Percentiles rank a stretch among this genome's conserved stretches.
Conservation (phyloP, 305 asterid species). For the Vinca major region DNA sequence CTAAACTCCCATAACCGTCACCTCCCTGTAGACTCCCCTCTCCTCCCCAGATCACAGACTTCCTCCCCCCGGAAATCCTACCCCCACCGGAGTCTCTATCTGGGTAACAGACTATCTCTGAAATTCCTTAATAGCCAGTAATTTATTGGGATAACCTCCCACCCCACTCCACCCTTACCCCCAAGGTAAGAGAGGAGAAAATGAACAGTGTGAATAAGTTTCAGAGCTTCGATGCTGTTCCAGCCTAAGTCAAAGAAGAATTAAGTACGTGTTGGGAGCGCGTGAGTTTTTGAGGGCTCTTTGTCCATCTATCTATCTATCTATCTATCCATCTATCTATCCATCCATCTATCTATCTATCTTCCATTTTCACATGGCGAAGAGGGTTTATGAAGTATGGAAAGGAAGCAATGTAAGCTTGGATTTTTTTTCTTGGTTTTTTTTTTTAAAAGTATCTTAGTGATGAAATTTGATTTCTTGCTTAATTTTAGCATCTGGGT, state of each 20-base stretch:
- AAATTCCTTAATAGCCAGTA: conserved; percentile 14
- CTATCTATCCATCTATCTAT: neutral
- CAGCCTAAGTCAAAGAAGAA: conserved; percentile 27
- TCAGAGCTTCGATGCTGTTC: conserved; percentile 42
- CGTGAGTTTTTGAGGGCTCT: conserved; percentile 18
- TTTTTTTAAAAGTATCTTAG: conserved; percentile 5
- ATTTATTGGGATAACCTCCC: neutral
- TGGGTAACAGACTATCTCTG: conserved; percentile 4
- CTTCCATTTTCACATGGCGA: conserved; percentile 50
- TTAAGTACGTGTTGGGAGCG: conserved; percentile 13
- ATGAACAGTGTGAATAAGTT: conserved; percentile 42
- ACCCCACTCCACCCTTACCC: too few species aligned
- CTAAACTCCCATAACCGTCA: conserved; percentile 13
- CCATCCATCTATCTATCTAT: neutral
- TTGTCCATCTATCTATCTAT: neutral
- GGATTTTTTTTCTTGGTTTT: conserved; percentile 3
- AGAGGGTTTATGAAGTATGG: conserved; percentile 88
- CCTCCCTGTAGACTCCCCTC: conserved; percentile 8
- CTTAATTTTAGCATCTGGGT: conserved; percentile 15
- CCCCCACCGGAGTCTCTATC: conserved; percentile 8
- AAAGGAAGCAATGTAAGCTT: conserved; percentile 87
- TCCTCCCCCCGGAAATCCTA: neutral
- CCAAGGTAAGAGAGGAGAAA: conserved; percentile 10
- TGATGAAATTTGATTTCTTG: conserved; percentile 18
- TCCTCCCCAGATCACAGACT: conserved; percentile 18